Conservation (phyloP, 352 stramenopile species). For the Phytopythium chamaehyphon region DNA sequence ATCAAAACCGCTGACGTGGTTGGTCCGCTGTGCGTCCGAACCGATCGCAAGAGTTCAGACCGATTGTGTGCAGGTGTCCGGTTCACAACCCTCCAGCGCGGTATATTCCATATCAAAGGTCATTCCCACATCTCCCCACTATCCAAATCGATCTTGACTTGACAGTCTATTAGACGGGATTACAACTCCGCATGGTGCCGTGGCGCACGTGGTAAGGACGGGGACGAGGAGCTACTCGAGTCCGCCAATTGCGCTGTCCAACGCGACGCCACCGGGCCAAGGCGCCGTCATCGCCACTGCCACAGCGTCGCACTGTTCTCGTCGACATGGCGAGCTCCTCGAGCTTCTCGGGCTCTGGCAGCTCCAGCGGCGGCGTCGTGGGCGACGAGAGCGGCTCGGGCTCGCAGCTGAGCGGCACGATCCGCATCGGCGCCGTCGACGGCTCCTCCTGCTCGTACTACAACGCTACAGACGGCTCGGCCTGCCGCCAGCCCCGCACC, state of each 20-base stretch:
- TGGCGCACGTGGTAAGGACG: neutral
- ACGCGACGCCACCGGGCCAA: conserved; percentile 1
- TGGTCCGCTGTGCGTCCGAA: neutral
- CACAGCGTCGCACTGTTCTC: conserved; percentile 8
- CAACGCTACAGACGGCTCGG: conserved; percentile 20
- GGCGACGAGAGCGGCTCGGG: conserved; percentile 12
- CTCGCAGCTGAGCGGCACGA: conserved; percentile 18
- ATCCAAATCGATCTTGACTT: neutral
- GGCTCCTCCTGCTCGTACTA: conserved; percentile 69
- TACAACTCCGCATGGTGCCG: neutral
- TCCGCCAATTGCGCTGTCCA: conserved; percentile 4
- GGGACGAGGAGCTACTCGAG: neutral
- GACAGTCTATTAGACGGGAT: conserved; percentile 7
- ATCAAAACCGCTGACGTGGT: neutral
- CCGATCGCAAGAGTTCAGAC: conserved; percentile 1
- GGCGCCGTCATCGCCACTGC: no score
- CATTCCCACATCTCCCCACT: neutral
- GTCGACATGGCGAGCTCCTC: conserved; percentile 12
- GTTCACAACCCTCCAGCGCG: neutral
- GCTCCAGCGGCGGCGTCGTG: conserved; percentile 7
- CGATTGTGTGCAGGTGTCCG: neutral
- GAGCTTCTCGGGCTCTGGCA: conserved; percentile 12
- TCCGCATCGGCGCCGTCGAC: conserved; percentile 36
- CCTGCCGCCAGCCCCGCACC: conserved; percentile 50
- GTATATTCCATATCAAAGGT: neutral